Conservation (phyloP, 805 yeast genomes). For the Cyberlindnera lachancei region DNA sequence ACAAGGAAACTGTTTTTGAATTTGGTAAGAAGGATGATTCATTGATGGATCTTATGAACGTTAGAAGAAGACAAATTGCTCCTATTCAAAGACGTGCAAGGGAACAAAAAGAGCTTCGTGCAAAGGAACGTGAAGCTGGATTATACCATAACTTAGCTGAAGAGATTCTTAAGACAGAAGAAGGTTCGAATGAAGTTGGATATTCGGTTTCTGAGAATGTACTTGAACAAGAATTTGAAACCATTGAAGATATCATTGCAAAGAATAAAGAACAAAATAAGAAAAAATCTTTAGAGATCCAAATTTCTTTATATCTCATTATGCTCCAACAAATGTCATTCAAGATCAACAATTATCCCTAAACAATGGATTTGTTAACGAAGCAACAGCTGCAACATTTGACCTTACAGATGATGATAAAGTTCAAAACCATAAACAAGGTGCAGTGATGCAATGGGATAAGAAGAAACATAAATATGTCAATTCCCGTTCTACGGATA, state of each 20-base stretch:
- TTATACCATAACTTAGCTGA: conserved; percentile 66
- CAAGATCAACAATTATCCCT: conserved; percentile 72
- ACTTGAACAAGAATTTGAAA: conserved; percentile 31
- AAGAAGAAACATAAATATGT: conserved; percentile 85
- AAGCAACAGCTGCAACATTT: conserved; percentile 79
- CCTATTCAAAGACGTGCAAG: conserved; percentile 75
- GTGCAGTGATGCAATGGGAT: conserved; percentile 81
- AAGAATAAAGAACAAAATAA: conserved; percentile 16
- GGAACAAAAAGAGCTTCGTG: conserved; percentile 60
- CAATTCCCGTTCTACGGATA: conserved; percentile 70
- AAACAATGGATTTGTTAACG: conserved; percentile 64
- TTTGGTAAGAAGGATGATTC: conserved; percentile 62
- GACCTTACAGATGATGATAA: conserved; percentile 78
- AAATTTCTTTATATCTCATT: conserved; percentile 76
- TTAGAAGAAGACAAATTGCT: conserved; percentile 80
- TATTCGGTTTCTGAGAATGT: conserved; percentile 36
- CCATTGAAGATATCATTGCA: conserved; percentile 29
- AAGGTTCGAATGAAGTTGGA: conserved; percentile 41
- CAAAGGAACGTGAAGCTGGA: conserved; percentile 70
- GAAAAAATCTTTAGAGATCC: conserved; percentile 69
- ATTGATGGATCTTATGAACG: conserved; percentile 75
- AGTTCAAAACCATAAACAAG: conserved; percentile 57
- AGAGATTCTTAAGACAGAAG: conserved; percentile 51
- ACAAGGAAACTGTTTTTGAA: conserved; percentile 92
- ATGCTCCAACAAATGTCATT: conserved; percentile 71